These are phyloP conservation scores for Candolleomyces aberdarensis DNA, from an alignment of 768 basidiomycete species.

Conservation along the genomic window DNA sequence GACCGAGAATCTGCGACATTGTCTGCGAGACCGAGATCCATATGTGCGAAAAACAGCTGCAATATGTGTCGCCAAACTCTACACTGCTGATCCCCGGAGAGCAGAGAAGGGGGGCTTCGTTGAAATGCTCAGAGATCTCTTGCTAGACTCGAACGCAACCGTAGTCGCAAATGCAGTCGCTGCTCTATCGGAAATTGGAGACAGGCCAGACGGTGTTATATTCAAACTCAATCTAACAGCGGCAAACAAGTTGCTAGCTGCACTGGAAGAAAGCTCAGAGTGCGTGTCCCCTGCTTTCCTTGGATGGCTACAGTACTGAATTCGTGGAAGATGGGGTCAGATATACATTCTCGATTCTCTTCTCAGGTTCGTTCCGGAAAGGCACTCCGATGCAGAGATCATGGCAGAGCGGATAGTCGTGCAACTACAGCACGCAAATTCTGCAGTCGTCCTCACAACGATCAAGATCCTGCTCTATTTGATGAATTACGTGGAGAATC, in stretches of 20 bases:
- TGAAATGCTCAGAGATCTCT: slow-evolving; percentile 83
- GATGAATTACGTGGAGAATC: slow-evolving; percentile 99
- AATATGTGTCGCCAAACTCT: slow-evolving; percentile 95
- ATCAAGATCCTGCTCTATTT: slow-evolving; percentile 94
- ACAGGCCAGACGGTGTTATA: slow-evolving; percentile 90
- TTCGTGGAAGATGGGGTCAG: slow-evolving; percentile 83
- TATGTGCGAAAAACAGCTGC: slow-evolving; percentile 99
- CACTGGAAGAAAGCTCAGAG: slow-evolving; percentile 96
- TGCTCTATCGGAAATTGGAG: slow-evolving; percentile 94
- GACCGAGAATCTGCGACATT: slow-evolving; percentile 87
- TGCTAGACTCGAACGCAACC: slow-evolving; percentile 92
- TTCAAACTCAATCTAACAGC: slow-evolving; percentile 86
- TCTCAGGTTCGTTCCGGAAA: slow-evolving; percentile 90
- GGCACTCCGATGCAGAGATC: slow-evolving; percentile 82
- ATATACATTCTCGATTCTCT: slow-evolving; percentile 96
- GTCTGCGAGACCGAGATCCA: slow-evolving; percentile 90
- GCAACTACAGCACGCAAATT: slow-evolving; percentile 96
- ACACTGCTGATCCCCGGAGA: slow-evolving; percentile 80
- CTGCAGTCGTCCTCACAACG: slow-evolving; percentile 97
- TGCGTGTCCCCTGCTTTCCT: slow-evolving; percentile 39
- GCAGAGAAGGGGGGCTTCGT: slow-evolving; percentile 92
- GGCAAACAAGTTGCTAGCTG: slow-evolving; percentile 86
- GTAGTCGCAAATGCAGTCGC: slow-evolving; percentile 98
- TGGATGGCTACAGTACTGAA: slow-evolving; percentile 10
- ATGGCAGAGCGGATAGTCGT: slow-evolving; percentile 95